Evolutionary conservation across 192 early-diverging fungal species (phyloP).

Genomic region (Paraglomus brasilianum): DNA sequence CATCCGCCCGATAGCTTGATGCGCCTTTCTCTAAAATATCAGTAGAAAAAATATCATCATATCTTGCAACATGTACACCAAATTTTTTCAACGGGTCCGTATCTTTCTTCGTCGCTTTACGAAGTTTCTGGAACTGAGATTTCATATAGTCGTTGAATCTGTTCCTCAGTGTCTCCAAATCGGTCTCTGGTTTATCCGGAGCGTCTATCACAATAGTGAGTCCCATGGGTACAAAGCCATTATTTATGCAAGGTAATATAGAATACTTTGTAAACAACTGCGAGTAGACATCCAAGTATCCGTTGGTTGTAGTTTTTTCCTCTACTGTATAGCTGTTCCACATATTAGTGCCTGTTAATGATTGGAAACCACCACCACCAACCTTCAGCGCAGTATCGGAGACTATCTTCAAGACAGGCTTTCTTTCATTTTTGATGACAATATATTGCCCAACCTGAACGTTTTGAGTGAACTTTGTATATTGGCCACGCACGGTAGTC

Average conservation of each 20-base stretch:
- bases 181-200: background rate
- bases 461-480: conserved; percentile 10
- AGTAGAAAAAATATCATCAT: background rate
- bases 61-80: background rate
- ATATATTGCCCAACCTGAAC: conserved; percentile 18
- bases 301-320: conserved; percentile 16
- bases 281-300: conserved; percentile 23
- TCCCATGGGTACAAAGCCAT: background rate
- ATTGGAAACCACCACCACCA: background rate
- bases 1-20: background rate
- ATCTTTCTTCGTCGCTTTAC: conserved; percentile 25
- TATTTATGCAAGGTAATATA: conserved; percentile 1
- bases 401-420: conserved; percentile 13
- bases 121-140: conserved; percentile 18
- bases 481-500: conserved; percentile 8
- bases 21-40: background rate
- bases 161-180: background rate
- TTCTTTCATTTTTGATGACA: conserved; percentile 25
- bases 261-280: conserved; percentile 28
- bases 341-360: background rate
- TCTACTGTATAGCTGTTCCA: background rate
- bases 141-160: conserved; percentile 18
- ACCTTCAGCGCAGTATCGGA: conserved; percentile 18
- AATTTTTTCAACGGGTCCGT: conserved; percentile 16
- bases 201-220: conserved; percentile 11